Evolutionary conservation across 23 red algal genomes (phyloP), one percentile per base, ranked within the genome.

Genomic region (Gracilariopsis chorda): DNA sequence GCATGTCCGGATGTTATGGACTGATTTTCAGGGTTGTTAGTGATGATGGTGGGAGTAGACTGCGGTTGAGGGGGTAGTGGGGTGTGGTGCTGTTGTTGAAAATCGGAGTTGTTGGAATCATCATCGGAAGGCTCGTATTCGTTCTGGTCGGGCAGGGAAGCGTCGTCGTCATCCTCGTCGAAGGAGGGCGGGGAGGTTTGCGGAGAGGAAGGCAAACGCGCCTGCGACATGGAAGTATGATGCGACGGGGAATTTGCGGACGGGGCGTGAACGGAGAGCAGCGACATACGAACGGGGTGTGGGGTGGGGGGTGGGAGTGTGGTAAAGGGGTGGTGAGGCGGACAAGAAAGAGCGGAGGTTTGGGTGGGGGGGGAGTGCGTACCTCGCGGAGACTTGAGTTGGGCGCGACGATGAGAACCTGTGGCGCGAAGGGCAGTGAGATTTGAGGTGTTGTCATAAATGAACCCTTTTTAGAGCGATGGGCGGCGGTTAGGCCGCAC

Each of bases 131-230:
- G 67, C 42, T 73, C 67, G 30, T 45, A 73, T 19, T 73, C 67
- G 28, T 73, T 73, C 67, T 73, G 67, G 39, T 73, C 67, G 3
- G 67, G 39, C 4, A 73, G 67, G 23, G 67, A 73, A 42, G 67
- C 67, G 30, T 73, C 67, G 32, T 73, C 67, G 67, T 73, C 67
- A 34, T 73, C 67, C 19, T 73, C 67, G 37, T 73, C 67, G 17
- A 73, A 73, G 36, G 67, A 36, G 12, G 67, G 67, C 5, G 67
- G 67, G 19, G 67, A 42, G 17, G 67, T 73, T 17, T 73, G 67
- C 7, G 67, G 67, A 3, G 67, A 73, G 5, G 67, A 73, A 23
- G 67, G 67, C 17, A 9, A 19, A 27, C 67, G 36, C 42, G 67
- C 28, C 39, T 73, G 42, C 28, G 67, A 73, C 67, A 73, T 73